Conservation (phyloP, 352 stramenopile species). For the Pythium insidiosum region DNA sequence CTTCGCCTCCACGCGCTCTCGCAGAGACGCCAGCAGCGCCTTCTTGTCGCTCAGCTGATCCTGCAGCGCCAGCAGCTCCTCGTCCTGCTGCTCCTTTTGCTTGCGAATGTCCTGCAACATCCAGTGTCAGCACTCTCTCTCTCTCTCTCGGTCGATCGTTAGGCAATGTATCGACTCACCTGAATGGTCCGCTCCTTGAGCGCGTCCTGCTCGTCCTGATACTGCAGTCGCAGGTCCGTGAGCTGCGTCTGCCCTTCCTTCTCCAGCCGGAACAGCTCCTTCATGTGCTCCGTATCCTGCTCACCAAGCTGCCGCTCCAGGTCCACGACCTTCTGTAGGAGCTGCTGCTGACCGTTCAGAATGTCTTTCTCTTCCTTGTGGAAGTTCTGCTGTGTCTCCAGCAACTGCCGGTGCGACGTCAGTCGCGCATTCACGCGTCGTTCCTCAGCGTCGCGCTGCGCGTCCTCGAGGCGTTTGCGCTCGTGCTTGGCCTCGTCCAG, state of each 20-base stretch:
- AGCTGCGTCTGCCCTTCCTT: conserved; percentile 43
- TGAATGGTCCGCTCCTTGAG: conserved; percentile 50
- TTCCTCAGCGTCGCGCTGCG: conserved; percentile 24
- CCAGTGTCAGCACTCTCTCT: conserved; percentile 4
- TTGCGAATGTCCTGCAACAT: conserved; percentile 40
- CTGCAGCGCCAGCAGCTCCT: conserved; percentile 35
- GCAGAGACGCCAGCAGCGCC: conserved; percentile 32
- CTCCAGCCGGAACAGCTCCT: conserved; percentile 51
- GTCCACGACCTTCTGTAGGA: conserved; percentile 54
- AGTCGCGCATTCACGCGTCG: conserved; percentile 39
- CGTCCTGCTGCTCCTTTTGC: conserved; percentile 52
- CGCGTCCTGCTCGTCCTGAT: conserved; percentile 50
- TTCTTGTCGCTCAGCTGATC: conserved; percentile 42
- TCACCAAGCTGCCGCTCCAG: conserved; percentile 56
- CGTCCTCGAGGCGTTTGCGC: conserved; percentile 32
- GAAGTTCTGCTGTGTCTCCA: conserved; percentile 58
- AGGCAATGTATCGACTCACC: conserved; percentile 16
- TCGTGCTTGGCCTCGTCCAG: conserved; percentile 55
- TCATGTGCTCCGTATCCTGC: conserved; percentile 55
- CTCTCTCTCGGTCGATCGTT: not conserved
- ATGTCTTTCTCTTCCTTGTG: conserved; percentile 62
- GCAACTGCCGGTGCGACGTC: conserved; percentile 36
- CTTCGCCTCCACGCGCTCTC: conserved; percentile 44
- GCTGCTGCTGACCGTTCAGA: conserved; percentile 49
- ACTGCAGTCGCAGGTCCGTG: conserved; percentile 24